These are phyloP conservation scores for Hygrocybe coccinea DNA, from an alignment of 768 basidiomycete species.

Conservation along the genomic window DNA sequence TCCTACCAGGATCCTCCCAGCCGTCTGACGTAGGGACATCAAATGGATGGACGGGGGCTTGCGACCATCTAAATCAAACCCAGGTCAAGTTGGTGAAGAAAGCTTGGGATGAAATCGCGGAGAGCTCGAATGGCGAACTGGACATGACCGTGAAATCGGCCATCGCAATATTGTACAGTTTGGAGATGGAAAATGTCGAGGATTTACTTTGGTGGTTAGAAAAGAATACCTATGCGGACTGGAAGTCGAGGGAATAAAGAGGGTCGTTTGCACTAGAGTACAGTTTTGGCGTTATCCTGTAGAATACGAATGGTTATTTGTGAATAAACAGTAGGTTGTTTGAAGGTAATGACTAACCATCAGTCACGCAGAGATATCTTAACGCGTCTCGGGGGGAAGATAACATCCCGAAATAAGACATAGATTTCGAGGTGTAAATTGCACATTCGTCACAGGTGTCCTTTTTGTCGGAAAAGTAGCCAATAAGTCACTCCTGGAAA, in stretches of 20 bases:
- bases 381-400: slow-evolving; percentile 55
- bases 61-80: too few relatives aligned
- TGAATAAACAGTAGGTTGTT: background rate
- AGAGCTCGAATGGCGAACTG: too few relatives aligned
- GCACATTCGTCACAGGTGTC: slow-evolving; percentile 86
- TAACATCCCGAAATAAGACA: slow-evolving; percentile 83
- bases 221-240: too few relatives aligned
- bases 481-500: slow-evolving; percentile 70
- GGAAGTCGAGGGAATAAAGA: background rate
- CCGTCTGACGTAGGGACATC: too few relatives aligned
- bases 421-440: slow-evolving; percentile 92
- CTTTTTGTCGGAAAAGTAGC: slow-evolving; percentile 94
- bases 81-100: too few relatives aligned
- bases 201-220: too few relatives aligned
- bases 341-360: background rate
- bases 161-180: too few relatives aligned
- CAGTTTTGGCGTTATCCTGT: background rate
- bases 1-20: too few relatives aligned
- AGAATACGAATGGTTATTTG: background rate
- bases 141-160: too few relatives aligned
- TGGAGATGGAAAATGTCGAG: too few relatives aligned
- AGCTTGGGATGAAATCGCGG: too few relatives aligned
- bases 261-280: background rate
- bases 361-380: slow-evolving; percentile 6
- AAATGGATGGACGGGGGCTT: too few relatives aligned